Evolutionary conservation across 2,329 filamentous ascomycete species (phyloP).

Genomic region (Intubia oerlemansii): DNA sequence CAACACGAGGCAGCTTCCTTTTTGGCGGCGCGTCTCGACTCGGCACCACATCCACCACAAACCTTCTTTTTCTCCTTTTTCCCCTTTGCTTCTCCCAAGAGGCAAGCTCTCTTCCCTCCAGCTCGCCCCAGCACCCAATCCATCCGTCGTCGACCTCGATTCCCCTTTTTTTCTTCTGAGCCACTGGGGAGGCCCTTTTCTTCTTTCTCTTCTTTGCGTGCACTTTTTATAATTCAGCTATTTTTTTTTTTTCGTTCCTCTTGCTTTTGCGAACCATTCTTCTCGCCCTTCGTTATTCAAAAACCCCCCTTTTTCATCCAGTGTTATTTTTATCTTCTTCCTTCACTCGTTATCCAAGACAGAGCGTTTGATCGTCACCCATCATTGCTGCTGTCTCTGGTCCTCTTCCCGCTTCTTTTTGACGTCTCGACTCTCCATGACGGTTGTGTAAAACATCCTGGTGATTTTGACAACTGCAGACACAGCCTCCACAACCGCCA

Average conservation of each 20-base stretch:
- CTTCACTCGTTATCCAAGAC: no score
- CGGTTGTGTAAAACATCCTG: no score
- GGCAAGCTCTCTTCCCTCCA: no score
- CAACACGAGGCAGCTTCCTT: background rate
- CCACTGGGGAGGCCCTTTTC: background rate
- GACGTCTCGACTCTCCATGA: background rate
- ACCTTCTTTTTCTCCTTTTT: background rate
- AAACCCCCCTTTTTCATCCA: no score
- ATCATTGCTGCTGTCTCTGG: no score
- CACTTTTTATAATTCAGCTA: background rate
- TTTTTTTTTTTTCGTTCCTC: background rate
- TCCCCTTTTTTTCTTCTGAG: background rate
- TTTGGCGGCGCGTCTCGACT: background rate
- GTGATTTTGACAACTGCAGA: no score
- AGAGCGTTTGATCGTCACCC: no score
- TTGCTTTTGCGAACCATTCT: background rate
- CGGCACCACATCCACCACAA: constrained; percentile 1
- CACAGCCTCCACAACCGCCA: no score
- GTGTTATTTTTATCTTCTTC: no score
- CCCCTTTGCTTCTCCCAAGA: background rate
- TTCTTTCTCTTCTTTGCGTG: background rate
- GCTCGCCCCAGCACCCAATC: no score
- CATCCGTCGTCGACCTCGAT: background rate
- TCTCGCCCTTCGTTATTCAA: no score
- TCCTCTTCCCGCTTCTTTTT: background rate